Base-by-base conservation (phyloP, 2,329 filamentous ascomycete genomes). In the Coniella vitis region DNA sequence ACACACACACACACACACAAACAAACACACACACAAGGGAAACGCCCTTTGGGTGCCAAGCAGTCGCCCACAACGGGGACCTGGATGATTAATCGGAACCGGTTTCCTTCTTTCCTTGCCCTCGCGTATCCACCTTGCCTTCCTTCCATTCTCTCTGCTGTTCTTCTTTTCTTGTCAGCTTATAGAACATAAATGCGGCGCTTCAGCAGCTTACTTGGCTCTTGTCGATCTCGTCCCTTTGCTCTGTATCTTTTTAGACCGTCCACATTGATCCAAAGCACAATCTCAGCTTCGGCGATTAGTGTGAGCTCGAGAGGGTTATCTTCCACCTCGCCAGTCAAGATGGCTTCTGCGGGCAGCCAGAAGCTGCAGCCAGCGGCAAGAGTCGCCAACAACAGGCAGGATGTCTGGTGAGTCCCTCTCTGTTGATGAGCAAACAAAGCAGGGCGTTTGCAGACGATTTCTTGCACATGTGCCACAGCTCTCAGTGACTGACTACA, bases 361-460 rank as follows among this genome's bases (percentile, higher is more conserved):
- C 57, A 51, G 3, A 69, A 69, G 58, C 59, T 69, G 32, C 63
- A 66, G 59, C 66, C 67, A 36, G 67, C 67, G 7, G 66, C 66
- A 22, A 58, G 67, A 31, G 67, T 69, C 38, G 61, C 65, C 10
- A 63, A 65, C n/a, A 62, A 65, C 52, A 58, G 64, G 48, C 66
- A 69, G 40, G 64, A 69, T 65, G 66, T 69, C 13, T 69, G 67
- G 67, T 67, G 48, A 62, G 64, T 41, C 12, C 21, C 29, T 40
- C n/a, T 40, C 20, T 21, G 21, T 29, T 40, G 0, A 39, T 21
- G 20, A 20, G 9, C 13, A 9, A 21, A 12, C 36, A n/a, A n/a
- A n/a, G n/a, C n/a, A n/a, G n/a, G n/a, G n/a, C n/a, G 12, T 29
- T n/a, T 22, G 12, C 21, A 5, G 38, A n/a, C n/a, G n/a, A n/a